Evolutionary conservation across 352 stramenopile species (phyloP), one percentile per base, ranked within the genome.

Genomic region (Phytophthora lateralis): DNA sequence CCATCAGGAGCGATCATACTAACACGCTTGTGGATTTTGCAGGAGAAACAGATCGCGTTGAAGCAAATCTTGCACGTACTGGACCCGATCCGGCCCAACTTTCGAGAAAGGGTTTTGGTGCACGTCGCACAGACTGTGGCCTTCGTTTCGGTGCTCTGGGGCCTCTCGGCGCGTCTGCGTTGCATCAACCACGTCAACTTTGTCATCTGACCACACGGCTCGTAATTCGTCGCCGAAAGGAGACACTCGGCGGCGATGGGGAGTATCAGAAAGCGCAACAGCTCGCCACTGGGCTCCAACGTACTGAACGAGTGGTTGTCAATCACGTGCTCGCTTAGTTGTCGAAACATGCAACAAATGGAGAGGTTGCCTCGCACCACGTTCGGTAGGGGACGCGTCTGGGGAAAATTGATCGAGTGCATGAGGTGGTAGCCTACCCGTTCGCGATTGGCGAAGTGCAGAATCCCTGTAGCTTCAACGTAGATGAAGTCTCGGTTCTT

Each of bases 381-480:
- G 30, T 69, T 55, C 12, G 61, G 55, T 10, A 85, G 64, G 11
- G 59, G 27, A 2, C 68, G 64, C 0, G 75, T 71, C 27, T 79
- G 44, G 0, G 69, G 68, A 26, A 84, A 81, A 11, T 76, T 59
- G 11, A 90, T 73, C 24, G 76, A 88, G 61, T 88, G 81, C 42
- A 84, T 66, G 20, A 90, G 64, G 34, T 85, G 60, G 69, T 76
- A 90, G n/a, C 81, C 81, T 14, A 89, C 38, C 4, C 50, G 56
- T 17, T 66, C 49, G 1, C 56, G 50, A 39, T 57, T 71, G 14
- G 63, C n/a, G 15, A 66, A 62, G 24, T 59, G 44, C 9, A 66
- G 15, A 12, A 66, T 58, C 2, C 63, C 63, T 12, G 63, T 62
- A 0, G 35, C 56, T 21, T 71, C 63, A 2, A 66, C 30, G 27